phyloP scores from a whole-genome alignment of 148 eudicot species.

The Salicornia ramosissima region DNA sequence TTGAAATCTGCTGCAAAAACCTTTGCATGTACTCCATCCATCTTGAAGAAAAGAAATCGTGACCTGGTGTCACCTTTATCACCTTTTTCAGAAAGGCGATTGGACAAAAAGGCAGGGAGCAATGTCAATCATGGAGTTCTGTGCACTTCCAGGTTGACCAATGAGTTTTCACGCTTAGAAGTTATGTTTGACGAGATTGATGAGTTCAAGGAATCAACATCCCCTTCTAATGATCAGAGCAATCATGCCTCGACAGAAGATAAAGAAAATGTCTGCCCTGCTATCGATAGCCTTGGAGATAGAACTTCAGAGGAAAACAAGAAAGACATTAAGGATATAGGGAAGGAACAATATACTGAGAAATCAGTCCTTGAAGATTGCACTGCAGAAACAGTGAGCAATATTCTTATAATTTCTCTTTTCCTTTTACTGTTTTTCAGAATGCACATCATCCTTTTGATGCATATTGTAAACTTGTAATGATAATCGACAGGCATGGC shows the following conservation, averaged over 20 bases:
- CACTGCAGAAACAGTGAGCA: constrained; percentile 43
- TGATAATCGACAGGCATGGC: background rate
- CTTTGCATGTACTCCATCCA: constrained; percentile 79
- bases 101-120: constrained; percentile 59
- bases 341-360: constrained; percentile 27
- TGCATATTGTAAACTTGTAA: background rate
- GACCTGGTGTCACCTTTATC: constrained; percentile 72
- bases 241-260: constrained; percentile 28
- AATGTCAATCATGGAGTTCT: constrained; percentile 40
- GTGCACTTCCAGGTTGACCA: constrained; percentile 47
- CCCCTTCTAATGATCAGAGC: constrained; percentile 32
- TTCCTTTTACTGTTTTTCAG: background rate
- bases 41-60: constrained; percentile 83
- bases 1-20: constrained; percentile 86
- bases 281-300: constrained; percentile 15
- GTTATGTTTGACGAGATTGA: constrained; percentile 49
- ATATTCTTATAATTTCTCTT: background rate
- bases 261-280: constrained; percentile 60
- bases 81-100: constrained; percentile 80
- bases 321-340: constrained; percentile 14
- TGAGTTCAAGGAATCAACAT: constrained; percentile 23
- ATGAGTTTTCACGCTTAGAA: constrained; percentile 65
- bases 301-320: constrained; percentile 23
- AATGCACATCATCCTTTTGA: background rate
- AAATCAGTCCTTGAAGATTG: constrained; percentile 21